Evolutionary conservation across 352 stramenopile genomes (phyloP).

Genomic region (Pythium periplocum): DNA sequence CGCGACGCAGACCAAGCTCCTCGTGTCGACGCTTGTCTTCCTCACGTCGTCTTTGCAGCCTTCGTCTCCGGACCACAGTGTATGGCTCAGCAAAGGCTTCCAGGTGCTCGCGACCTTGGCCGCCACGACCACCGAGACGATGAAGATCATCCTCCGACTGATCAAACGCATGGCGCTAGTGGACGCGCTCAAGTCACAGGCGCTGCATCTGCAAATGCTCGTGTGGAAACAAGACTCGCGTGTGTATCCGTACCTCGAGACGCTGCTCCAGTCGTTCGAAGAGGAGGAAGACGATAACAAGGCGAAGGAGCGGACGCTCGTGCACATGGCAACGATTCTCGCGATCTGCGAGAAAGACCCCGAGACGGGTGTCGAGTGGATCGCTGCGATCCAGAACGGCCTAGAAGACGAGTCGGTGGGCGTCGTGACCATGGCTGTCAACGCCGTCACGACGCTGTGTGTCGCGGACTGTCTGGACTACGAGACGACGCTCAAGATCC

Average conservation of each 20-base stretch:
- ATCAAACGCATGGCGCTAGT: slow-evolving; percentile 52
- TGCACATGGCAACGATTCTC: slow-evolving; percentile 61
- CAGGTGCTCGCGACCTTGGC: slow-evolving; percentile 42
- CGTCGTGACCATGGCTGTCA: slow-evolving; percentile 56
- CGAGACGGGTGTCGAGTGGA: slow-evolving; percentile 65
- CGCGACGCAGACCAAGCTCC: slow-evolving; percentile 25
- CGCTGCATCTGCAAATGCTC: slow-evolving; percentile 48
- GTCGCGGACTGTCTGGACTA: slow-evolving; percentile 66
- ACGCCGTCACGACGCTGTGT: slow-evolving; percentile 54
- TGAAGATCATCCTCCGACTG: slow-evolving; percentile 67
- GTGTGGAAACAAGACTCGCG: slow-evolving; percentile 64
- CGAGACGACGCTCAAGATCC: slow-evolving; percentile 70
- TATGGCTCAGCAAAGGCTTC: slow-evolving; percentile 38
- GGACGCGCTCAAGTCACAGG: slow-evolving; percentile 29
- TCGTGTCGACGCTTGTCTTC: slow-evolving; percentile 63
- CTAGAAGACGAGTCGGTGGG: slow-evolving; percentile 48
- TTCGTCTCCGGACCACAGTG: slow-evolving; percentile 4
- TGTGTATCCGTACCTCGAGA: slow-evolving; percentile 56
- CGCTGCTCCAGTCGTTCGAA: slow-evolving; percentile 38
- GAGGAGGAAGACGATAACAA: slow-evolving; percentile 18
- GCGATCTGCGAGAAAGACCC: slow-evolving; percentile 53
- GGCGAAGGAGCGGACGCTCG: slow-evolving; percentile 30
- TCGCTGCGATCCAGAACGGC: slow-evolving; percentile 47
- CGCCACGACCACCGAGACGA: slow-evolving; percentile 57
- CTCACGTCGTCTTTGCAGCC: slow-evolving; percentile 27